phyloP scores from a whole-genome alignment of 2,329 filamentous ascomycete genomes.

The Neodidymelliopsis sp. region DNA sequence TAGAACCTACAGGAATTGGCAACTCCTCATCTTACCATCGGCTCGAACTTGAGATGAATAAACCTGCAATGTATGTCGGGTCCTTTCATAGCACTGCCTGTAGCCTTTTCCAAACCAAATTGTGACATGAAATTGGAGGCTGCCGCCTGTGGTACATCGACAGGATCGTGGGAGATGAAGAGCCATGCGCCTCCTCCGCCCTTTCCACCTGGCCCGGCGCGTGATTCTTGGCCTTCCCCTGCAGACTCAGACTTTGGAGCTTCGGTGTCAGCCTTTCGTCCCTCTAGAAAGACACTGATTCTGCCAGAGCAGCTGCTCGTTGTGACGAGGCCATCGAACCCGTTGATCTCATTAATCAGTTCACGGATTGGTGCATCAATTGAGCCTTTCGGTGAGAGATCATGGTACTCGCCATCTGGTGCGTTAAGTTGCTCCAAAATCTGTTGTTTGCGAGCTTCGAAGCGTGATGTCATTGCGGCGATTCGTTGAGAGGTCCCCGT shows the following conservation, averaged over 20 bases:
- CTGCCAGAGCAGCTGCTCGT: slow-evolving; percentile 93
- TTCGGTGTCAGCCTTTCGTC: slow-evolving; percentile 58
- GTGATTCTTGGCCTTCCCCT: slow-evolving; percentile 37
- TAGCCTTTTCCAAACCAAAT: slow-evolving; percentile 51
- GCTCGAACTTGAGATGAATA: slow-evolving; percentile 91
- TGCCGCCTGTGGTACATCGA: slow-evolving; percentile 48
- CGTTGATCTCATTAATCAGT: slow-evolving; percentile 82
- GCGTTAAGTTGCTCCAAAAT: slow-evolving; percentile 76
- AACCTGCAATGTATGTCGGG: slow-evolving; percentile 50
- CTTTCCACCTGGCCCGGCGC: slow-evolving; percentile 79
- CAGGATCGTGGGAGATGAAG: slow-evolving; percentile 83
- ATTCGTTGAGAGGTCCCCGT: slow-evolving; percentile 20
- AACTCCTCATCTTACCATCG: slow-evolving; percentile 72
- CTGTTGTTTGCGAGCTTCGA: slow-evolving; percentile 68
- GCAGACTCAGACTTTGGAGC: neutral
- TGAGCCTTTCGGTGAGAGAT: slow-evolving; percentile 87
- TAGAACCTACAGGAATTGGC: slow-evolving; percentile 22
- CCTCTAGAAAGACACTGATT: slow-evolving; percentile 88
- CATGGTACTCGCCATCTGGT: slow-evolving; percentile 75
- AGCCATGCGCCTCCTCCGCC: slow-evolving; percentile 81
- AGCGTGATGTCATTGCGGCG: slow-evolving; percentile 42
- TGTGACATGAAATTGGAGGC: slow-evolving; percentile 25
- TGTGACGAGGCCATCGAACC: slow-evolving; percentile 77
- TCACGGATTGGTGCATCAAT: slow-evolving; percentile 80
- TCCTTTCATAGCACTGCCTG: slow-evolving; percentile 1